These are phyloP conservation scores for Nemania abortiva DNA, from an alignment of 2,329 filamentous ascomycete species.

Conservation along the genomic window DNA sequence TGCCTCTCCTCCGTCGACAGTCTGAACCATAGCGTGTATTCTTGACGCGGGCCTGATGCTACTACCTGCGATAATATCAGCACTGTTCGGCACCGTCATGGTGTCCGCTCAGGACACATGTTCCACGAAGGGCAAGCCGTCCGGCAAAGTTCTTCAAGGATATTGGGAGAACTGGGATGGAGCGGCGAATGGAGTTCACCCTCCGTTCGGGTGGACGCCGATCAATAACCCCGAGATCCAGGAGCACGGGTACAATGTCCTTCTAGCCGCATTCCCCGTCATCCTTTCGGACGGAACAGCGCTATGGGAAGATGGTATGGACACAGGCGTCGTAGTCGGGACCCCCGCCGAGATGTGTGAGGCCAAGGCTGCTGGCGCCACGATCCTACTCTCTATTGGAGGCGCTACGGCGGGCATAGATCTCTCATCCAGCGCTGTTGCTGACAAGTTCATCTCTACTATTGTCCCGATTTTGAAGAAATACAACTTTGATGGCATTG, in stretches of 20 bases:
- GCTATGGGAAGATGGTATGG: constrained; percentile 53
- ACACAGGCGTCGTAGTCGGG: constrained; percentile 49
- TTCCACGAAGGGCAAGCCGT: constrained; percentile 51
- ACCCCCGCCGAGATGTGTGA: constrained; percentile 52
- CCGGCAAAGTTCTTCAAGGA: constrained; percentile 52
- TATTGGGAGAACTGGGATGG: constrained; percentile 57
- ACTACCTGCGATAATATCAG: constrained; percentile 22
- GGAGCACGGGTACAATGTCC: constrained; percentile 53
- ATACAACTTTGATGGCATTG: constrained; percentile 55
- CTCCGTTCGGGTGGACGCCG: constrained; percentile 52
- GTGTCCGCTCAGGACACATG: constrained; percentile 43
- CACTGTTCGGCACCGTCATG: constrained; percentile 21
- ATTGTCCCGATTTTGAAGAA: constrained; percentile 53
- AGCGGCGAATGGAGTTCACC: constrained; percentile 51
- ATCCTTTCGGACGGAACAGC: constrained; percentile 53
- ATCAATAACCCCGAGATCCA: constrained; percentile 49
- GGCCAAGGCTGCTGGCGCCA: constrained; percentile 53
- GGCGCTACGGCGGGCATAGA: constrained; percentile 53
- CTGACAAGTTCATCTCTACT: constrained; percentile 53
- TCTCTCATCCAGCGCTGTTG: constrained; percentile 50
- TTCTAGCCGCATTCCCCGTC: constrained; percentile 53
- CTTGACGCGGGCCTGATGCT: constrained; percentile 18
- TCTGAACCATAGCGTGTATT: constrained; percentile 30
- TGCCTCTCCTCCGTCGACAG: background rate
- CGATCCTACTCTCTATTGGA: constrained; percentile 53